These are phyloP conservation scores for Inosperma sp. DNA, from an alignment of 768 basidiomycete genomes.

Conservation along the genomic window DNA sequence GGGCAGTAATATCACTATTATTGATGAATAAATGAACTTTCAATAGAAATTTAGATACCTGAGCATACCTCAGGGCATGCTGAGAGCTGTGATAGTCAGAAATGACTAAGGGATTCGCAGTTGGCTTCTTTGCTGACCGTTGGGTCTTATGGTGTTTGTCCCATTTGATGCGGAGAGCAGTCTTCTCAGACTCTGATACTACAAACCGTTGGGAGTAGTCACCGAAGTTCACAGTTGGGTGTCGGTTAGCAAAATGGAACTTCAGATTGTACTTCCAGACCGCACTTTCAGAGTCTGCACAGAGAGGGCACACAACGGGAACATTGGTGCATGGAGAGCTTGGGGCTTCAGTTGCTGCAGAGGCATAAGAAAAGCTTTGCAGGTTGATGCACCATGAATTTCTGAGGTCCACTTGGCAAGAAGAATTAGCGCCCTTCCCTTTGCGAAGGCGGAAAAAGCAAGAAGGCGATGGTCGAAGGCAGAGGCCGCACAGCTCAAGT, in stretches of 20 bases:
- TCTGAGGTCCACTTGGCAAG: conserved; percentile 5
- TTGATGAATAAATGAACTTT: no score
- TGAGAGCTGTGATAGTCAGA: conserved; percentile 10
- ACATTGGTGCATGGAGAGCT: conserved; percentile 11
- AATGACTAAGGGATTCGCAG: conserved; percentile 6
- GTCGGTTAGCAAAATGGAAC: conserved; percentile 7
- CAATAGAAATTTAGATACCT: no score
- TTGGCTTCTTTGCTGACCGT: conserved; percentile 3
- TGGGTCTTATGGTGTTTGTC: conserved; percentile 5
- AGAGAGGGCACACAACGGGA: conserved; percentile 8
- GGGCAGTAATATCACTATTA: no score
- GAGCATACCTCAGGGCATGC: conserved; percentile 16
- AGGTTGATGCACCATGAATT: conserved; percentile 9
- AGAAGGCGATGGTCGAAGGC: conserved; percentile 4
- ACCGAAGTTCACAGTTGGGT: conserved; percentile 5
- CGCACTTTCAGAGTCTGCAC: conserved; percentile 1
- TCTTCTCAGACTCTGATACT: conserved; percentile 10
- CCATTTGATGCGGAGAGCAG: conserved; percentile 7
- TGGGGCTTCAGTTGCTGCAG: conserved; percentile 8
- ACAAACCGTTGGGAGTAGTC: conserved; percentile 2
- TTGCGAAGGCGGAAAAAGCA: conserved; percentile 7
- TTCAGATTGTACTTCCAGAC: conserved; percentile 12
- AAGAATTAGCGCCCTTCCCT: conserved; percentile 8
- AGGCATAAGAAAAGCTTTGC: conserved; percentile 7
- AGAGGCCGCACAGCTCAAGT: conserved; percentile 8